Base-by-base conservation (phyloP, 2,329 filamentous ascomycete genomes). In the Colletotrichum plurivorum region DNA sequence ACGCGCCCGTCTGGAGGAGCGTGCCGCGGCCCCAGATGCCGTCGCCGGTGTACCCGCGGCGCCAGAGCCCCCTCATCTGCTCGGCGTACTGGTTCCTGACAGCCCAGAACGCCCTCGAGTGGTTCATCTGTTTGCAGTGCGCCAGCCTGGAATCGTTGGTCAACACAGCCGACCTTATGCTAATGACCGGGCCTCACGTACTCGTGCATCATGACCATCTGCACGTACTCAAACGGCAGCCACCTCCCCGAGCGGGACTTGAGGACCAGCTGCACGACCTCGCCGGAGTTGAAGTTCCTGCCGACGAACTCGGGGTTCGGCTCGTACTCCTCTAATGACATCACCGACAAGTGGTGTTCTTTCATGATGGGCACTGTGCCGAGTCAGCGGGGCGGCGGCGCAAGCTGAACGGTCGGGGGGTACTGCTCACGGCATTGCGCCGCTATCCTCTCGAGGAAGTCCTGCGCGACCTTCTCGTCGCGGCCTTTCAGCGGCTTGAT, bases 181-280 rank as follows among this genome's bases (percentile, higher is more conserved):
- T 1, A 12, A 3, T 18, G 18, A 10, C 46, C 12, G 7, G 16
- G 4, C 12, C 15, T 46, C 31, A 76, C 80, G 52, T 72, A 83
- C 83, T 96, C 93, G 78, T 97, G 94, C 89, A 97, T 95, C 94
- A 97, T 97, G 73, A 97, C 93, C 93, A 96, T 95, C 80, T 96
- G 93, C 16, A 97, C 93, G 76, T 94, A 94, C 70, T 89, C 85
- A 76, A 96, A 94, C 0, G 93, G 92, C 22, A 97, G 83, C 94
- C 94, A 97, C 67, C 83, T 87, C 27, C 89, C 88, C 5, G 81
- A 83, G 0, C 85, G 87, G 0, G 92, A 89, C 73, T 91, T 92
- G 27, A 97, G 86, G 1, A 97, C 94, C 1, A 97, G 86, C 80
- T 97, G 94, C 58, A 97, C 89, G 43, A 95, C 91, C 78, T 97